A percentile compares a stretch with the other conserved stretches of the same genome.
These are phyloP conservation scores for Coniochaeta prunicola DNA, from an alignment of 2,329 filamentous ascomycete species.

Conservation along the genomic window DNA sequence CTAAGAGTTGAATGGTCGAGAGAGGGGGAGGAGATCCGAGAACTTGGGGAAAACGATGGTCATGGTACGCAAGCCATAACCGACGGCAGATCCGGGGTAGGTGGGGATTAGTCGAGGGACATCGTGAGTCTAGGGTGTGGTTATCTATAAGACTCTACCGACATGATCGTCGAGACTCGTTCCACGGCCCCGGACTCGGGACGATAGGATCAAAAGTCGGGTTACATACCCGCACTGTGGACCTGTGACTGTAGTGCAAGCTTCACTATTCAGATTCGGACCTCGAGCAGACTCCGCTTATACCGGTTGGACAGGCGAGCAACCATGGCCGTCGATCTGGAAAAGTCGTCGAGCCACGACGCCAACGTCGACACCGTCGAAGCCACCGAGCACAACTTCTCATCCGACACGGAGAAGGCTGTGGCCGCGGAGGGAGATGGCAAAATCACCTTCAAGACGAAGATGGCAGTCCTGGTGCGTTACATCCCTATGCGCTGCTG, in stretches of 20 bases:
- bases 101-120: neutral
- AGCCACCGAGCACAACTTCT: neutral
- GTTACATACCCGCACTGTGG: neutral
- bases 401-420: neutral
- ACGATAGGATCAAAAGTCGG: neutral
- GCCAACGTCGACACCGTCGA: neutral
- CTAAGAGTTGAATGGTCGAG: neutral
- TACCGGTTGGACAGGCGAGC: neutral
- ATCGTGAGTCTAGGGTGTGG: neutral
- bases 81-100: neutral
- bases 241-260: neutral
- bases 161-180: neutral
- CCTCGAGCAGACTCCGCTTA: neutral
- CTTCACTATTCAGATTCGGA: neutral
- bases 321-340: neutral
- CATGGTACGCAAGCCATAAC: neutral
- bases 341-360: neutral
- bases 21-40: neutral
- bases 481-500: neutral
- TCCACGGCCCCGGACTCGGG: neutral
- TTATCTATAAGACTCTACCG: neutral
- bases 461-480: slow-evolving; percentile 2
- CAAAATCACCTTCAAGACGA: slow-evolving; percentile 5
- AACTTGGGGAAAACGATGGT: neutral
- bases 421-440: neutral